phyloP scores from a whole-genome alignment of 1,284 basidiomycete species.

The Ceratobasidium sp. region DNA sequence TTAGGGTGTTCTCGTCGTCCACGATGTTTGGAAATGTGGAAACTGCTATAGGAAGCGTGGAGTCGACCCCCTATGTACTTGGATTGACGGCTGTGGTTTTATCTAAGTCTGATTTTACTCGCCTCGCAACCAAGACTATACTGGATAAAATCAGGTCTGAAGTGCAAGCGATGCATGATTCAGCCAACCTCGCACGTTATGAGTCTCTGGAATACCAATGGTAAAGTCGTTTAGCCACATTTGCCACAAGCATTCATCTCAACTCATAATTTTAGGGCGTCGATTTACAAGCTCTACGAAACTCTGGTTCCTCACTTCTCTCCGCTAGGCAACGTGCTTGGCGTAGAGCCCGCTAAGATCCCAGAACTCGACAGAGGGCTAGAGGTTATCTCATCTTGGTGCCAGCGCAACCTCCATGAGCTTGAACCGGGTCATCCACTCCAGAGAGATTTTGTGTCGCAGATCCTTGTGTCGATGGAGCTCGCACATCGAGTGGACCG shows the following conservation, averaged over 20 bases:
- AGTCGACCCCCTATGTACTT: constrained; percentile 5
- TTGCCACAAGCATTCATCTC: neutral
- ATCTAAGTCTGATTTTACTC: constrained; percentile 18
- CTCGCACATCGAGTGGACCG: constrained; percentile 12
- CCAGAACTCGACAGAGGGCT: neutral
- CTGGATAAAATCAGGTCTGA: neutral
- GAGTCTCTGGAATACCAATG: neutral
- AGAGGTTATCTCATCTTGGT: constrained; percentile 11
- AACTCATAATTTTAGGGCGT: neutral
- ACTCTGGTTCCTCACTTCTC: constrained; percentile 26
- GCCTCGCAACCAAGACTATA: constrained; percentile 15
- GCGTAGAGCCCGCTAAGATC: constrained; percentile 7
- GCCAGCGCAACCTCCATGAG: constrained; percentile 13
- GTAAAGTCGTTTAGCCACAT: neutral
- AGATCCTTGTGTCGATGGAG: constrained; percentile 25
- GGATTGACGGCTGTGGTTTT: neutral
- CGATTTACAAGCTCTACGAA: constrained; percentile 21
- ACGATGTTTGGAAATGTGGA: constrained; percentile 11
- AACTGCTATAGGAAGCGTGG: neutral
- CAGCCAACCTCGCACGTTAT: too few species aligned
- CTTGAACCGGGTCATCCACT: constrained; percentile 9
- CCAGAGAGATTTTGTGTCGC: constrained; percentile 26
- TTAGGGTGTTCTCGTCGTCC: constrained; percentile 23
- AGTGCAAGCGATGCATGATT: neutral
- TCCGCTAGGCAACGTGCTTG: constrained; percentile 12